Percentiles rank a stretch among this genome's conserved stretches.
Evolutionary conservation across 106 monocot genomes (phyloP).

Genomic region (Allium sativum): DNA sequence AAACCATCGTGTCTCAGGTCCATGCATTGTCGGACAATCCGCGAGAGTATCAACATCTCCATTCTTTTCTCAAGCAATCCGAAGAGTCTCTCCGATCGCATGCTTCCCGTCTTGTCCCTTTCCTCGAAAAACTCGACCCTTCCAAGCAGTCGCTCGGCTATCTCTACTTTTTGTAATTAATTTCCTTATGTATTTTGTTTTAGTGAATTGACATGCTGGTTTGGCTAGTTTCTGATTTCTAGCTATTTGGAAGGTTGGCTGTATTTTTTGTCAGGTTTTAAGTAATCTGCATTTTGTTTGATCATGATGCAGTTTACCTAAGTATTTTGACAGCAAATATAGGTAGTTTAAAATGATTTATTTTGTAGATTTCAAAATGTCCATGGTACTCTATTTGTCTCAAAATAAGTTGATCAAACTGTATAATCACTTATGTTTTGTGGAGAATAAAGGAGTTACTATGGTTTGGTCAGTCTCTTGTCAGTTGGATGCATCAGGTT

Average conservation of each 20-base stretch:
- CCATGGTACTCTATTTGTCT: too few relatives aligned
- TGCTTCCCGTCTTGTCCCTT: constrained; percentile 24
- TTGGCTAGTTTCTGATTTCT: background rate
- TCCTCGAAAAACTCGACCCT: constrained; percentile 54
- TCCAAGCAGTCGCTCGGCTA: constrained; percentile 67
- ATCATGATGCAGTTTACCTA: background rate
- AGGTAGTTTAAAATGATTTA: background rate
- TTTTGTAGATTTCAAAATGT: too few relatives aligned
- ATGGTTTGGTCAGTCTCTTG: too few relatives aligned
- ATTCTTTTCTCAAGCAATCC: constrained; percentile 65
- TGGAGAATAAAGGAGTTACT: too few relatives aligned
- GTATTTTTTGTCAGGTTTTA: background rate
- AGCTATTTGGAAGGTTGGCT: background rate
- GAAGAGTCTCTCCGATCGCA: constrained; percentile 57
- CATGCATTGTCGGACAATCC: constrained; percentile 54
- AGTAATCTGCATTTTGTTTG: background rate
- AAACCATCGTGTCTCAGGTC: constrained; percentile 65
- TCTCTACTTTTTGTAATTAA: constrained; percentile 72
- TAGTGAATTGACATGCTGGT: background rate
- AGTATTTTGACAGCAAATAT: background rate
- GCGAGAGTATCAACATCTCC: constrained; percentile 59
- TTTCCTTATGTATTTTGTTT: background rate
- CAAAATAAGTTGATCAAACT: too few relatives aligned
- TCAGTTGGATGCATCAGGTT: too few relatives aligned
- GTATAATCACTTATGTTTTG: too few relatives aligned